Evolutionary conservation across 495 filamentous ascomycete genomes (phyloP).

Genomic region (Staphylotrichum longicolle): DNA sequence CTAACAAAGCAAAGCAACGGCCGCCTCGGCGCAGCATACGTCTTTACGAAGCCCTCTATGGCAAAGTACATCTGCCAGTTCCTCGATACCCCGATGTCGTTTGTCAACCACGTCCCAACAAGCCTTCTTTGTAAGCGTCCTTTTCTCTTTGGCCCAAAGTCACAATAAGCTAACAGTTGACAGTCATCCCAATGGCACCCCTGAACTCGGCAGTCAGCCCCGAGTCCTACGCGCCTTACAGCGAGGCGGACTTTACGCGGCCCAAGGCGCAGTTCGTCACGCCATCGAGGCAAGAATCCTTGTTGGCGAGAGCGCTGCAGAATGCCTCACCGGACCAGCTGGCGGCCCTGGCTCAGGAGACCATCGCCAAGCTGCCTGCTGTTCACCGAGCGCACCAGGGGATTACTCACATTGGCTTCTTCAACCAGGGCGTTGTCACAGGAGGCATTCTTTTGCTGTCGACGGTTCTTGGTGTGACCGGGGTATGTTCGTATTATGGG

Average conservation of each 20-base stretch:
- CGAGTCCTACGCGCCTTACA: conserved; percentile 39
- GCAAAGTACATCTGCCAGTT: conserved; percentile 56
- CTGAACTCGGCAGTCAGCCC: background rate
- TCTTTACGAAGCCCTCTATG: conserved; percentile 46
- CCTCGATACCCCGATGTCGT: conserved; percentile 46
- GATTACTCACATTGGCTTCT: background rate
- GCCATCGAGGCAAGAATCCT: background rate
- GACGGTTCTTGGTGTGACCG: background rate
- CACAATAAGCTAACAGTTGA: conserved; percentile 27
- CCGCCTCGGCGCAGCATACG: conserved; percentile 47
- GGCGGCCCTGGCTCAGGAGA: background rate
- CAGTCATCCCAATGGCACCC: conserved; percentile 38
- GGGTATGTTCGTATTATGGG: conserved; percentile 4
- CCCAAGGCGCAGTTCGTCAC: conserved; percentile 43
- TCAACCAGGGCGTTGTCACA: conserved; percentile 1
- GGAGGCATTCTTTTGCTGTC: conserved; percentile 7
- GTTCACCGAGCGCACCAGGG: background rate
- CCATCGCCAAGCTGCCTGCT: background rate
- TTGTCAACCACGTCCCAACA: conserved; percentile 51
- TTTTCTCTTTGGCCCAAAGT: background rate
- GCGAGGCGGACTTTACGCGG: conserved; percentile 38
- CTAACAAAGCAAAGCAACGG: conserved; percentile 22
- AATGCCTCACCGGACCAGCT: background rate
- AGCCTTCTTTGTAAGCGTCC: conserved; percentile 3
- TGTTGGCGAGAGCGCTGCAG: background rate